Base-by-base conservation (phyloP, 192 early-diverging fungal genomes). In the Coemansia sp. region DNA sequence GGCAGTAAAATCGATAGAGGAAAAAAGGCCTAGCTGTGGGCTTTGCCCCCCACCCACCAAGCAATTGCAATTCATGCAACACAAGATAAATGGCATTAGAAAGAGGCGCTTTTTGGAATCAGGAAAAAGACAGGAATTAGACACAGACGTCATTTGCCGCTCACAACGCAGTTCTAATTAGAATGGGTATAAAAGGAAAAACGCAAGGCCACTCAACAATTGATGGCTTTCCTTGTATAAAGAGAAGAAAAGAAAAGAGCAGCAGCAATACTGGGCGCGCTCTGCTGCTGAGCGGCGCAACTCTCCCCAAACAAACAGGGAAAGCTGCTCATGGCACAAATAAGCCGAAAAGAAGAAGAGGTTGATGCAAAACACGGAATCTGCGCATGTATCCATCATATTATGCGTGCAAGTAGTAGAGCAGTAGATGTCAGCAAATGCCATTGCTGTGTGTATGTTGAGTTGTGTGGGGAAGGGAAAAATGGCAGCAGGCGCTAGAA, bases 161-260 rank as follows among this genome's bases (percentile, higher is more conserved):
- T 29, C 16, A 14, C 36, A 38, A 38, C 4, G 36, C 36, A 38
- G 4, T 10, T 4, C 36, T 4, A 38, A 38, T 38, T 38, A 38
- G 10, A 10, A 38, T n/a, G 25, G 25, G 51, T 52, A 52, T 52
- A 52, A 52, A 29, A 25, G 51, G 51, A 52, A 28, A 52, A 52
- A 52, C 7, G 28, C 22, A 52, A 52, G 18, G 51, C 16, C 5
- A 52, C 20, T 5, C 51, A 50, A 17, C 49, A 17, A 50, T 20
- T 50, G 49, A 16, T 22, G 20, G 49, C 49, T 50, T 50, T 16
- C 49, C 20, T 22, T 16, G 14, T 5, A 5, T 50, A 20, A 10
- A 20, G 14, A n/a, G n/a, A n/a, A n/a, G 20, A 22, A 16, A 16
- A 50, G 17, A 50, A 22, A 17, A 5, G 5, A 50, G 20, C 4